phyloP scores from a whole-genome alignment of 352 stramenopile species.

The Globisporangium irregulare region DNA sequence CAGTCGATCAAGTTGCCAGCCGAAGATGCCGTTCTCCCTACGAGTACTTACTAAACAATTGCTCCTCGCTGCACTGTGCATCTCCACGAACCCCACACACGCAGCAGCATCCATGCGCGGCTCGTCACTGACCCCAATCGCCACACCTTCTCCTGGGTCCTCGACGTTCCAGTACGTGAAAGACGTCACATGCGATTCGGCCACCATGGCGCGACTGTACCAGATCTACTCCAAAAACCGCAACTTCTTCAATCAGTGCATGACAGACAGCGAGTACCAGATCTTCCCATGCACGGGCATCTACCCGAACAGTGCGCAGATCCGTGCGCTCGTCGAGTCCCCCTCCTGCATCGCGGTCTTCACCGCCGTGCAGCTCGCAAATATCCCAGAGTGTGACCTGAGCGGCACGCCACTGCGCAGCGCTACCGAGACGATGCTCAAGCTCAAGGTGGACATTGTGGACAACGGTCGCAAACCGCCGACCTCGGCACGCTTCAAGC shows the following conservation, averaged over 20 bases:
- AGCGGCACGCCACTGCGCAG: conserved; percentile 43
- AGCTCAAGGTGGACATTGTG: conserved; percentile 43
- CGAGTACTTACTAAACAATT: not conserved
- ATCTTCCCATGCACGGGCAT: conserved; percentile 54
- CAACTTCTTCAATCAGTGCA: conserved; percentile 50
- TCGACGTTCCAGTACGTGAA: not conserved
- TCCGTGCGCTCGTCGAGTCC: conserved; percentile 42
- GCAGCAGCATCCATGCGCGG: not conserved
- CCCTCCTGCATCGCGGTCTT: conserved; percentile 49
- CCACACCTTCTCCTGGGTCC: not conserved
- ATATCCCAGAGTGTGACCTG: conserved; percentile 50
- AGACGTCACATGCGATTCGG: not conserved
- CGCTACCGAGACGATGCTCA: conserved; percentile 50
- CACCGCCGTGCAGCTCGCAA: conserved; percentile 39
- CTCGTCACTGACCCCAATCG: not conserved
- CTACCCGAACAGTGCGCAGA: conserved; percentile 40
- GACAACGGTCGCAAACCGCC: conserved; percentile 22
- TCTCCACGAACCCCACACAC: not conserved
- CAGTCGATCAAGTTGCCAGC: not conserved
- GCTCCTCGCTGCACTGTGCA: not conserved
- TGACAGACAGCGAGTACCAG: conserved; percentile 47
- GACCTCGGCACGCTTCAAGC: conserved; percentile 38
- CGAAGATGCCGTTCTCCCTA: not conserved
- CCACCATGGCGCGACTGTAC: conserved; percentile 32
- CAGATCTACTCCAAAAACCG: conserved; percentile 60